These are phyloP conservation scores for Primulina eburnea DNA, from an alignment of 257 asterid genomes.

Conservation along the genomic window DNA sequence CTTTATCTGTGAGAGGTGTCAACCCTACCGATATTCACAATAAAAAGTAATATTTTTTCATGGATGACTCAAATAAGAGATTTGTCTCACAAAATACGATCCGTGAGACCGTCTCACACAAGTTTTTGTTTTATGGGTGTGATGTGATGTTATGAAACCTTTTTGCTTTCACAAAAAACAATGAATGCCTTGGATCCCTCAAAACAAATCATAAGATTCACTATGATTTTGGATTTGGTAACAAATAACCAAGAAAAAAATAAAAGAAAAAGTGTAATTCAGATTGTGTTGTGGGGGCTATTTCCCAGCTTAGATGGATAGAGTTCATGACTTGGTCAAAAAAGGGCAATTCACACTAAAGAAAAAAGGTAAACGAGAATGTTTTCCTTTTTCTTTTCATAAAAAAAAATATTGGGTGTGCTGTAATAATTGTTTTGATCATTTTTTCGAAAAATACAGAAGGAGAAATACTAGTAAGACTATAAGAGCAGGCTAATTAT, in stretches of 20 bases:
- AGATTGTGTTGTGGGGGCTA: constrained; percentile 11
- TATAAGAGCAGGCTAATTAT: background rate
- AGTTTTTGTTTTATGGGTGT: no score
- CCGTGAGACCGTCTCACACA: no score
- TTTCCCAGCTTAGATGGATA: constrained; percentile 16
- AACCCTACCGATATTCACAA: no score
- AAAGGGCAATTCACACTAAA: constrained; percentile 25
- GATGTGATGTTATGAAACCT: background rate
- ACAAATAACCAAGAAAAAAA: constrained; percentile 16
- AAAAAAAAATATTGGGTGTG: constrained; percentile 27
- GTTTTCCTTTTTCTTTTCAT: constrained; percentile 20
- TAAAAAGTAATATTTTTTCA: no score
- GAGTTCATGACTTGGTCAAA: constrained; percentile 51
- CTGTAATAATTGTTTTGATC: constrained; percentile 52
- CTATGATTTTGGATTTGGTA: constrained; percentile 29
- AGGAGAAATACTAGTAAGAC: no score
- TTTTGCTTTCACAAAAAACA: constrained; percentile 16
- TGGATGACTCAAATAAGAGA: no score
- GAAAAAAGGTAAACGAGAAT: constrained; percentile 52
- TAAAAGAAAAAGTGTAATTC: constrained; percentile 8
- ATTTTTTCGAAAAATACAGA: constrained; percentile 15
- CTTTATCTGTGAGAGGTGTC: no score
- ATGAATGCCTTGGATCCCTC: constrained; percentile 80
- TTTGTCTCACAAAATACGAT: no score
- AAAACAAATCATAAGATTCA: constrained; percentile 44